Conservation (phyloP, 2,329 filamentous ascomycete species). For the Diaporthe citrichinensis region DNA sequence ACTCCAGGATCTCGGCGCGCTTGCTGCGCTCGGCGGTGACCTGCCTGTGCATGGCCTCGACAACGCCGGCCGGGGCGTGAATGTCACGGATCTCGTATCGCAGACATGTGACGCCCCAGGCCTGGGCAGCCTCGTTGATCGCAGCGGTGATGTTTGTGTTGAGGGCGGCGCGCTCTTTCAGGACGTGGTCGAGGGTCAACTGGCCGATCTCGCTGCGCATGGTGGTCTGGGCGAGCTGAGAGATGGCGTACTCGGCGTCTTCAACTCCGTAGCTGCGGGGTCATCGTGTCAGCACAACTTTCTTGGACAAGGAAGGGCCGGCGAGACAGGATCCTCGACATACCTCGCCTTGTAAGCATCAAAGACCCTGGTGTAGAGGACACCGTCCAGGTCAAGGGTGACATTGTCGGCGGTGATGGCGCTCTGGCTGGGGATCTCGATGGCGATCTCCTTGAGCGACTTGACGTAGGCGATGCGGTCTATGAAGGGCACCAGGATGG, state of each 20-base stretch:
- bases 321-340: slow-evolving; percentile 44
- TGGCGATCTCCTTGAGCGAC: slow-evolving; percentile 93
- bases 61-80: slow-evolving; percentile 92
- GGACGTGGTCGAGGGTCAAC: slow-evolving; percentile 93
- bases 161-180: slow-evolving; percentile 95
- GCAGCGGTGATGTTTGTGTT: slow-evolving; percentile 99
- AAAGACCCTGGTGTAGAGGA: slow-evolving; percentile 95
- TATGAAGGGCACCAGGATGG: slow-evolving; percentile 88
- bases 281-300: neutral
- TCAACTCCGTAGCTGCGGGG: slow-evolving; percentile 89
- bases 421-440: slow-evolving; percentile 97
- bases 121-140: slow-evolving; percentile 97
- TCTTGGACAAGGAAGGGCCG: neutral
- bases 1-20: slow-evolving; percentile 96
- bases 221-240: slow-evolving; percentile 96
- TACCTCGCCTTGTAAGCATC: slow-evolving; percentile 98
- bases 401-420: slow-evolving; percentile 99
- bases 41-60: slow-evolving; percentile 98
- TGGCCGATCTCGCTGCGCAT: slow-evolving; percentile 99
- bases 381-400: slow-evolving; percentile 94
- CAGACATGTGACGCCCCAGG: slow-evolving; percentile 96
- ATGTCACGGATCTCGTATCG: slow-evolving; percentile 99
- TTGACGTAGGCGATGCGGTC: slow-evolving; percentile 99
- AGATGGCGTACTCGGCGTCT: slow-evolving; percentile 98
- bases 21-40: slow-evolving; percentile 98